Conservation (phyloP, 768 basidiomycete species). For the Dioszegia crocea region DNA sequence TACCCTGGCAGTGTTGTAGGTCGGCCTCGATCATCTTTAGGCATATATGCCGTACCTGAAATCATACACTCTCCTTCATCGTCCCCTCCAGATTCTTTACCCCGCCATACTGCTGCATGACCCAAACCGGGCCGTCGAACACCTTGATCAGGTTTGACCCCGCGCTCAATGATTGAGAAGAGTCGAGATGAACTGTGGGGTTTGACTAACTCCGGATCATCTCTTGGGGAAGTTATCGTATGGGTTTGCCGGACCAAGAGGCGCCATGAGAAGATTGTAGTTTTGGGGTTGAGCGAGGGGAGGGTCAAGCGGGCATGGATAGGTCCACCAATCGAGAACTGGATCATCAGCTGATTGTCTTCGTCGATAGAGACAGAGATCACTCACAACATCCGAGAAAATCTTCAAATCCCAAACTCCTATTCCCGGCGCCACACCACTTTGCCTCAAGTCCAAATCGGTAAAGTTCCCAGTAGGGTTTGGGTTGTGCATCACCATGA, state of each 20-base stretch:
- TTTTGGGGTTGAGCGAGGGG: constrained; percentile 19
- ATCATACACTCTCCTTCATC: constrained; percentile 20
- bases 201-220: constrained; percentile 16
- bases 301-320: constrained; percentile 19
- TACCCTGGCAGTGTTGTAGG: constrained; percentile 41
- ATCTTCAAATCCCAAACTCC: constrained; percentile 17
- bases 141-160: constrained; percentile 2
- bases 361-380: background rate
- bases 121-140: constrained; percentile 3
- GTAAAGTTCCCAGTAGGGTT: constrained; percentile 14
- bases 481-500: constrained; percentile 25
- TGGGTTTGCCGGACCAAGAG: constrained; percentile 25
- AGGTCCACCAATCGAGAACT: constrained; percentile 24
- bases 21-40: constrained; percentile 33
- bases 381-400: constrained; percentile 22
- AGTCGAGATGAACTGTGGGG: constrained; percentile 15
- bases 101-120: constrained; percentile 16
- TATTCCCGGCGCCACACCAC: constrained; percentile 12
- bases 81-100: constrained; percentile 14
- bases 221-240: constrained; percentile 25
- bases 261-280: constrained; percentile 31
- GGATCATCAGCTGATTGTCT: background rate
- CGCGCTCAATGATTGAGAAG: constrained; percentile 14
- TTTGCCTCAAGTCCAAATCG: constrained; percentile 26
- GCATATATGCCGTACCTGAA: constrained; percentile 22